Percentiles rank a stretch among this genome's conserved stretches.
Conservation (phyloP, 2,329 filamentous ascomycete species). For the Paecilomyces formosus region DNA sequence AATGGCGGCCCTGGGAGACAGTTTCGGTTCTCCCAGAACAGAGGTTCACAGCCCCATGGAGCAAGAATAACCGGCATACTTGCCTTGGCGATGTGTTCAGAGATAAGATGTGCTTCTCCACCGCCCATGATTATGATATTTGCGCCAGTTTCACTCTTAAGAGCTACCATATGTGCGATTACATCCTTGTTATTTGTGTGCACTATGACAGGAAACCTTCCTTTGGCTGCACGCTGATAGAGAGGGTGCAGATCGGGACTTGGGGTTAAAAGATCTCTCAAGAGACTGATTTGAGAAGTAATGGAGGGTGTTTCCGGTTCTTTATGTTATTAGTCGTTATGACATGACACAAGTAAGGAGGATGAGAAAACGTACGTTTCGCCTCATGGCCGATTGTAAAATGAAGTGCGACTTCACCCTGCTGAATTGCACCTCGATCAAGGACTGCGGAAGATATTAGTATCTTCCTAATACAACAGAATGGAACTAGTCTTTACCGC, state of each 20-base stretch:
- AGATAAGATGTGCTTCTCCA: not conserved
- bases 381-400: not conserved
- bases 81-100: not conserved
- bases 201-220: not conserved
- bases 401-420: not conserved
- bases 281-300: not conserved
- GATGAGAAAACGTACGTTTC: not conserved
- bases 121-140: slow-evolving; percentile 3
- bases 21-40: not conserved
- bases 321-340: not conserved
- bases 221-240: not conserved
- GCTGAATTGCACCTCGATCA: not conserved
- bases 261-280: not conserved
- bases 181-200: not conserved
- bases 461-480: not conserved
- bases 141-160: not conserved
- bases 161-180: not conserved
- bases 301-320: not conserved
- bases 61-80: not conserved
- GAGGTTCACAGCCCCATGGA: not conserved
- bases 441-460: not conserved
- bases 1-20: not conserved
- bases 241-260: not conserved
- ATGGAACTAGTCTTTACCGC: not conserved
- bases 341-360: not conserved